Conservation (phyloP, 371 early-diverging fungal species). For the Lichtheimia hyalospora region DNA sequence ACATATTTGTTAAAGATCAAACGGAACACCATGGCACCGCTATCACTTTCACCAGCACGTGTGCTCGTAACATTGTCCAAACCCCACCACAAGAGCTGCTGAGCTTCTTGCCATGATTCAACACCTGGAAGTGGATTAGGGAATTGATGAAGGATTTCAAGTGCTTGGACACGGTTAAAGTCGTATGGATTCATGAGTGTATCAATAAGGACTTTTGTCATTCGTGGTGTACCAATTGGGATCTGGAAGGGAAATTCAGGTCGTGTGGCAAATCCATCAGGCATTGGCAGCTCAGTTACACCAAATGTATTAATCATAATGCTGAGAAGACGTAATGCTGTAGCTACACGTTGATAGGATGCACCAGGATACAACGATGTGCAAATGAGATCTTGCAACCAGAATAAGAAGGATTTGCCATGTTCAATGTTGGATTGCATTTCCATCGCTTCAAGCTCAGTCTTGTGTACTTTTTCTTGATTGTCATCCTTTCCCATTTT, state of each 20-base stretch:
- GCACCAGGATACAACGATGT: conserved; percentile 59
- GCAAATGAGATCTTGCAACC: conserved; percentile 40
- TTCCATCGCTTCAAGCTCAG: conserved; percentile 14
- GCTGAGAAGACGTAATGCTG: conserved; percentile 47
- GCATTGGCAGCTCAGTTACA: conserved; percentile 46
- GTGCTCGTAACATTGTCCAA: conserved; percentile 65
- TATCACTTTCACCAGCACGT: conserved; percentile 80
- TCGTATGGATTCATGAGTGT: conserved; percentile 71
- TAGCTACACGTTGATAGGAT: conserved; percentile 64
- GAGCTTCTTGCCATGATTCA: conserved; percentile 38
- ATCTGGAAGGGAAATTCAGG: conserved; percentile 61
- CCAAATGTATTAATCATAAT: conserved; percentile 57
- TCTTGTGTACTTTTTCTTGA: conserved; percentile 13
- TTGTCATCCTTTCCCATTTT: conserved; percentile 6
- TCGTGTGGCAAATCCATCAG: conserved; percentile 44
- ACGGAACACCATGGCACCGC: conserved; percentile 78
- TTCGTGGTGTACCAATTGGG: conserved; percentile 44
- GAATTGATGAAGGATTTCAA: conserved; percentile 62
- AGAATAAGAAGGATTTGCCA: conserved; percentile 35
- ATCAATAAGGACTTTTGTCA: conserved; percentile 55
- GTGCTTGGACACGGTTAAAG: conserved; percentile 64
- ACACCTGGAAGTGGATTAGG: conserved; percentile 61
- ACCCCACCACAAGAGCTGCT: conserved; percentile 65
- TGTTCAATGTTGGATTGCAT: conserved; percentile 20
- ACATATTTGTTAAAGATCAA: conserved; percentile 81